phyloP scores from a whole-genome alignment of 1,139 yeast species.

The Hansenula lynferdii region DNA sequence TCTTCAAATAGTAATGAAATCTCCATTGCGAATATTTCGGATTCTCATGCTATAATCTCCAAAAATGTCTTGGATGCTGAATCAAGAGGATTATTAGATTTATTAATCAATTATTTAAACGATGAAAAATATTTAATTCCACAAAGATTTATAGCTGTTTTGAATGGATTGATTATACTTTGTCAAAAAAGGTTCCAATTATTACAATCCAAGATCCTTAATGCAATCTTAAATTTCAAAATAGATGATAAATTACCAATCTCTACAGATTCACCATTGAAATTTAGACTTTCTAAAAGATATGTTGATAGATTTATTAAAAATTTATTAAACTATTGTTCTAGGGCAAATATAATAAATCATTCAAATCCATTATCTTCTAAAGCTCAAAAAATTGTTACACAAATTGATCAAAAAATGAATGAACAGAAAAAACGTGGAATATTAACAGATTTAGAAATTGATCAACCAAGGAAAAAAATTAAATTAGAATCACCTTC shows the following conservation, averaged over 20 bases:
- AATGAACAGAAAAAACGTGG: conserved; percentile 22
- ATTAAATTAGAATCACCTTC: conserved; percentile 17
- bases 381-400: conserved; percentile 15
- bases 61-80: conserved; percentile 59
- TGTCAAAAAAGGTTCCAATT: conserved; percentile 55
- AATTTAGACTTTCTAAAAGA: conserved; percentile 37
- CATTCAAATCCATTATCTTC: conserved; percentile 12
- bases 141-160: conserved; percentile 50
- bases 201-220: conserved; percentile 36
- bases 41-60: conserved; percentile 65
- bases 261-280: conserved; percentile 30
- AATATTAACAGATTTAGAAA: conserved; percentile 16
- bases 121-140: conserved; percentile 51
- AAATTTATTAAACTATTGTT: conserved; percentile 40
- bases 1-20: conserved; percentile 34
- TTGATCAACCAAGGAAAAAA: conserved; percentile 18
- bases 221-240: conserved; percentile 36
- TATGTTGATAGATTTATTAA: conserved; percentile 43
- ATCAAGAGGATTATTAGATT: conserved; percentile 63
- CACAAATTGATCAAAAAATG: conserved; percentile 17
- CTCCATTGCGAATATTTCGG: conserved; percentile 54
- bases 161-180: conserved; percentile 47
- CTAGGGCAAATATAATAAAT: conserved; percentile 27
- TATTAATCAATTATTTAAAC: conserved; percentile 50
- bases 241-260: conserved; percentile 32